Percentiles rank a stretch among this genome's conserved stretches.
Conservation (phyloP, 768 basidiomycete species). For the Trametes cubensis region DNA sequence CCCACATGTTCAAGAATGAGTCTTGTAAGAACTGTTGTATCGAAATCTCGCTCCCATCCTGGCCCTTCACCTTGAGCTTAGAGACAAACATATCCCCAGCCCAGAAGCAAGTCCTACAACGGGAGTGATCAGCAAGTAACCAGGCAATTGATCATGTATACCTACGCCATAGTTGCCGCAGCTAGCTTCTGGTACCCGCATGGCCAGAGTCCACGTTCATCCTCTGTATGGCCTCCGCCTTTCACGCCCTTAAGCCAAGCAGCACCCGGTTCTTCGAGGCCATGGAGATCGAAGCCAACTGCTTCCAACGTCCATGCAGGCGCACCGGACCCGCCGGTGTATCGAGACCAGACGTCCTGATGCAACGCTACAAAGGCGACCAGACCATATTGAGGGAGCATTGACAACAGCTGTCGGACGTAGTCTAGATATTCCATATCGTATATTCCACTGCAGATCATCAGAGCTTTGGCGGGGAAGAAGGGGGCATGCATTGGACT, state of each 20-base stretch:
- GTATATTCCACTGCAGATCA: slow-evolving; percentile 66
- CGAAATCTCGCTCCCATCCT: slow-evolving; percentile 52
- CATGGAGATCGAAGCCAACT: slow-evolving; percentile 82
- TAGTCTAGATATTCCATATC: slow-evolving; percentile 85
- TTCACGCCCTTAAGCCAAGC: slow-evolving; percentile 86
- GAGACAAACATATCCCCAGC: slow-evolving; percentile 87
- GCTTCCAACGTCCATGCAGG: slow-evolving; percentile 93
- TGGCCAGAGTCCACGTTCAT: slow-evolving; percentile 87
- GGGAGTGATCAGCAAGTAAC: background rate
- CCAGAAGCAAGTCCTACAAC: slow-evolving; percentile 87
- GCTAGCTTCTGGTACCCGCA: slow-evolving; percentile 92
- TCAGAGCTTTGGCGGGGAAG: background rate
- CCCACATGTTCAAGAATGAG: slow-evolving; percentile 79
- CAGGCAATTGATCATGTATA: slow-evolving; percentile 23
- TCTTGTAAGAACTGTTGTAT: slow-evolving; percentile 85
- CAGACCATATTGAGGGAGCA: slow-evolving; percentile 74
- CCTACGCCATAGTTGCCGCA: slow-evolving; percentile 91
- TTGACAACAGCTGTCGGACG: slow-evolving; percentile 64
- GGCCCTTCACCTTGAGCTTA: slow-evolving; percentile 58
- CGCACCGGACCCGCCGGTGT: slow-evolving; percentile 92
- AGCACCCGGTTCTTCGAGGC: slow-evolving; percentile 79
- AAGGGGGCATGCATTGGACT: slow-evolving; percentile 37
- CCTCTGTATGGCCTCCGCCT: slow-evolving; percentile 73
- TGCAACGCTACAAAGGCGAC: slow-evolving; percentile 80
- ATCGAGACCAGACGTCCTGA: slow-evolving; percentile 96